A percentile compares a stretch with the other conserved stretches of the same genome.
These are phyloP conservation scores for Meira miltonrushii DNA, from an alignment of 1,284 basidiomycete genomes.

Conservation along the genomic window DNA sequence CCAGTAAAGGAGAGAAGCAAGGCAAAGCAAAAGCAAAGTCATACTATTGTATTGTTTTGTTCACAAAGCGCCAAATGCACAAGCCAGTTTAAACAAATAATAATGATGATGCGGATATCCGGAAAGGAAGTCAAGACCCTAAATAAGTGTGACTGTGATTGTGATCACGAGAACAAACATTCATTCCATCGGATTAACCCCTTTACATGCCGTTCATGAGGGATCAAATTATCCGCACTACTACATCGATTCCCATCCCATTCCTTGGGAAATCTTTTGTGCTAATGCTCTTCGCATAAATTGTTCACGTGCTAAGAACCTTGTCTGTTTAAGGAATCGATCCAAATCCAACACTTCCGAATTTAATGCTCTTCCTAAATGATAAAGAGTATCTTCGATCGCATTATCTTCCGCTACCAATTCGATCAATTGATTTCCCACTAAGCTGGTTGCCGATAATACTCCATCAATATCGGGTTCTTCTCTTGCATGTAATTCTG, in stretches of 20 bases:
- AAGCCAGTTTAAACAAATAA: no score
- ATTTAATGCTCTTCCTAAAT: slow-evolving; percentile 87
- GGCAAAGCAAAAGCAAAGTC: no score
- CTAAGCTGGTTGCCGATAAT: slow-evolving; percentile 43
- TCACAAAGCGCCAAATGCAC: no score
- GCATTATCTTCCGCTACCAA: slow-evolving; percentile 97
- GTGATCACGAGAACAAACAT: no score
- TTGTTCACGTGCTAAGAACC: slow-evolving; percentile 47
- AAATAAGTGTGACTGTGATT: no score
- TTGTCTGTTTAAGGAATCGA: slow-evolving; percentile 46
- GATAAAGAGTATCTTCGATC: slow-evolving; percentile 96
- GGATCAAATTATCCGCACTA: no score
- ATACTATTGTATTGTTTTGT: no score
- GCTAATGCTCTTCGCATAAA: slow-evolving; percentile 47
- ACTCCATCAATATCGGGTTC: slow-evolving; percentile 37
- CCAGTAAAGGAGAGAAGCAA: no score
- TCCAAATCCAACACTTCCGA: slow-evolving; percentile 59
- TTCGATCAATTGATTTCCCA: slow-evolving; percentile 64
- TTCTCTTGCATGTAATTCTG: slow-evolving; percentile 54
- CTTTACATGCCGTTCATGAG: no score
- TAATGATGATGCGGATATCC: no score
- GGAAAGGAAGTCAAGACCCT: no score
- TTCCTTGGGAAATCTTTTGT: slow-evolving; percentile 38
- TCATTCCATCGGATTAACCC: no score
- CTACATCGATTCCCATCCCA: slow-evolving; percentile 31